Base-by-base conservation (phyloP, 2,329 filamentous ascomycete genomes). In the Lasiodiplodia theobromae region DNA sequence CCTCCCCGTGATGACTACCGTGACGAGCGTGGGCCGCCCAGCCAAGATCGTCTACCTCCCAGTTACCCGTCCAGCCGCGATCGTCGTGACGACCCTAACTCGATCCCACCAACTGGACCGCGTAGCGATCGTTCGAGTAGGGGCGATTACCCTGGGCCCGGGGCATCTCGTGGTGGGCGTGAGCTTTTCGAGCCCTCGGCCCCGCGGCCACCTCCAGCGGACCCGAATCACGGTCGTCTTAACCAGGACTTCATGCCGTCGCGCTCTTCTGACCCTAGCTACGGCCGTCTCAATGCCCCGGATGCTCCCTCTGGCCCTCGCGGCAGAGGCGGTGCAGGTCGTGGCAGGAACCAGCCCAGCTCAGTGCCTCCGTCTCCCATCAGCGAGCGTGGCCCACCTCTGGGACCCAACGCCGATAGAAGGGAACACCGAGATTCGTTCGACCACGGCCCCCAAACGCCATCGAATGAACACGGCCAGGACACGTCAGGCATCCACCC, bases 251-350 rank as follows among this genome's bases (percentile, higher is more conserved):
- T 77, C 40, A 72, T 70, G 54, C 72, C 73, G 38, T 73, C 73
- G 23, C 76, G 80, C n/a, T 78, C 78, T 11, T 78, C 81, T 66
- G 84, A 86, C 67, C 81, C 83, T 12, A 82, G 80, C 60, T 85
- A 84, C 72, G 84, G 83, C 37, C 78, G 84, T 47, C 74, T 86
- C 21, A 86, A 85, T 70, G 77, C 77, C 34, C 79, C 79, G n/a
- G 72, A 83, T 80, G 71, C 74, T 62, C 87, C 87, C 28, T 86
- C 85, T 49, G 88, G 87, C 1, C 87, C 87, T 64, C 81, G 85
- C 68, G 80, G 80, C 73, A 75, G 78, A 69, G 81, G 78, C 69
- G 80, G 77, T 67, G 75, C 76, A 69, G 78, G 77, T n/a, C 79
- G 68, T 37, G 54, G 83, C 49, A 70, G 28, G 71, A 73, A 31